Conservation (phyloP, 2,329 filamentous ascomycete species). For the Colletotrichum chrysophilum region DNA sequence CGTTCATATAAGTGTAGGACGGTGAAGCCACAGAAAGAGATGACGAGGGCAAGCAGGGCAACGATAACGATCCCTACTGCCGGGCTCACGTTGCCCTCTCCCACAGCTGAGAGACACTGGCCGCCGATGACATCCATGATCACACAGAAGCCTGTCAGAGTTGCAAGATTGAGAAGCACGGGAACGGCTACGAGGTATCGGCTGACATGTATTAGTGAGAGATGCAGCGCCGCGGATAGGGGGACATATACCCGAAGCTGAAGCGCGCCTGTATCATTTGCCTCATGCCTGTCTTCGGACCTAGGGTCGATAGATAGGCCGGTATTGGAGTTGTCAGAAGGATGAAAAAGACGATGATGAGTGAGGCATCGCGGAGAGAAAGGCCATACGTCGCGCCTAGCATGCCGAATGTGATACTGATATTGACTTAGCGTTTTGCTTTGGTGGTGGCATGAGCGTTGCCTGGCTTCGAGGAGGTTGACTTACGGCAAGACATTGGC, state of each 20-base stretch:
- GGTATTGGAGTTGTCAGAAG: slow-evolving; percentile 41
- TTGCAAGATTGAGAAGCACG: slow-evolving; percentile 48
- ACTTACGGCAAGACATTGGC: slow-evolving; percentile 35
- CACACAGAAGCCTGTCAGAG: slow-evolving; percentile 52
- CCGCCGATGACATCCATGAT: slow-evolving; percentile 54
- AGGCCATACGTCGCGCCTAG: slow-evolving; percentile 48
- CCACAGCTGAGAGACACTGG: slow-evolving; percentile 43
- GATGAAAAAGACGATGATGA: slow-evolving; percentile 53
- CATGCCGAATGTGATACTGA: slow-evolving; percentile 47
- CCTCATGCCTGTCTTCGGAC: slow-evolving; percentile 49
- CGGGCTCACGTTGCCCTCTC: slow-evolving; percentile 39
- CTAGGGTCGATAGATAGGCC: slow-evolving; percentile 46
- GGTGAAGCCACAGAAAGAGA: slow-evolving; percentile 54
- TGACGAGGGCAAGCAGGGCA: slow-evolving; percentile 45
- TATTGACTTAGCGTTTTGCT: not conserved
- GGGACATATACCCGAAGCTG: slow-evolving; percentile 21
- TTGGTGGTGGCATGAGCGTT: not conserved
- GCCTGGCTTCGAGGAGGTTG: too few relatives aligned
- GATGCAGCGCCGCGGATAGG: slow-evolving; percentile 24
- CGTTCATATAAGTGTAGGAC: slow-evolving; percentile 49
- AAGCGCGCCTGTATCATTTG: slow-evolving; percentile 54
- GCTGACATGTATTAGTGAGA: not conserved
- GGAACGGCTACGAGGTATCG: slow-evolving; percentile 24
- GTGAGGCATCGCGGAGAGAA: slow-evolving; percentile 44
- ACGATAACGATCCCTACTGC: slow-evolving; percentile 55